Evolutionary conservation across 345 rosid species (phyloP).

Genomic region (Passiflora organensis): DNA sequence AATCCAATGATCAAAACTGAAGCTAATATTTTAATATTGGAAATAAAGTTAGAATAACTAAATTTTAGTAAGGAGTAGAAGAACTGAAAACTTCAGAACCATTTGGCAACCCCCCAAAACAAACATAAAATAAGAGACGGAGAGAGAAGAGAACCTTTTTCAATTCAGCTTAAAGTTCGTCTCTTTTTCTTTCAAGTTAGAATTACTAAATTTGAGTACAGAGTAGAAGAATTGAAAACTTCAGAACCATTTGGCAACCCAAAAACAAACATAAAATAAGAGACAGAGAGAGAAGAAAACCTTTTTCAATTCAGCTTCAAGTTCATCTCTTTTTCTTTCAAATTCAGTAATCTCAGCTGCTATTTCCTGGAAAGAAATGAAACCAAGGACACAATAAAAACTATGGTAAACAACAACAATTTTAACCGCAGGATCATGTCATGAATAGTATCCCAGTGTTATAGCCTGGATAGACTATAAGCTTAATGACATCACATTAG

Average conservation of each 20-base stretch:
- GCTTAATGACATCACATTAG: too few relatives aligned
- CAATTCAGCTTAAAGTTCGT: slow-evolving; percentile 84
- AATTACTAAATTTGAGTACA: too few relatives aligned
- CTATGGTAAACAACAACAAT: too few relatives aligned
- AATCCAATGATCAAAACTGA: not conserved
- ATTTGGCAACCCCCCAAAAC: not conserved
- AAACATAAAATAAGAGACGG: not conserved
- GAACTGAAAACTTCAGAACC: not conserved
- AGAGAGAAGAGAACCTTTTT: slow-evolving; percentile 46
- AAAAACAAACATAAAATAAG: not conserved
- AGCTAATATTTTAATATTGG: not conserved
- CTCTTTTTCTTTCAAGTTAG: slow-evolving; percentile 74
- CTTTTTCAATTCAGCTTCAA: slow-evolving; percentile 91
- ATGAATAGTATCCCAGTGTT: too few relatives aligned
- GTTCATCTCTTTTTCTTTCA: slow-evolving; percentile 77
- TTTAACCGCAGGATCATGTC: too few relatives aligned
- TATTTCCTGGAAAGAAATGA: slow-evolving; percentile 55
- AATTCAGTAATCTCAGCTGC: slow-evolving; percentile 67
- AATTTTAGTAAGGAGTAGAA: not conserved
- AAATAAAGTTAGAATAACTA: not conserved
- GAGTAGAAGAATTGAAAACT: not conserved
- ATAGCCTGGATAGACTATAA: too few relatives aligned
- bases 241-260: not conserved
- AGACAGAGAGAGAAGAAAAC: slow-evolving; percentile 16
- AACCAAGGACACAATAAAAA: slow-evolving; percentile 11